Evolutionary conservation across 768 basidiomycete genomes (phyloP).

Genomic region (Hygrocybe punicea): DNA sequence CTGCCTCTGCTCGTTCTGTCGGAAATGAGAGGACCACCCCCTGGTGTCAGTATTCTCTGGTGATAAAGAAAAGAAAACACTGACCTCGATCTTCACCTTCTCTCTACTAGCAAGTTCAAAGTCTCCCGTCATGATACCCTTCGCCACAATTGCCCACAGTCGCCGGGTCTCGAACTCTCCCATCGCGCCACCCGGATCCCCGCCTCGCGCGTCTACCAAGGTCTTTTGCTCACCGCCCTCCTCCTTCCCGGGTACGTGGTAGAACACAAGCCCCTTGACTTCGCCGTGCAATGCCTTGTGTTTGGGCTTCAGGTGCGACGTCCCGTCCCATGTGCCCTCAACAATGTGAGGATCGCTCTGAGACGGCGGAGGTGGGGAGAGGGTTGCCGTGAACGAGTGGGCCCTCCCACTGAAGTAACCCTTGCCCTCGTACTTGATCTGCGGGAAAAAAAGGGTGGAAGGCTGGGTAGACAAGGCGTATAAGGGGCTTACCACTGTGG

Average conservation of each 20-base stretch:
- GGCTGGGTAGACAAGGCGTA: neutral
- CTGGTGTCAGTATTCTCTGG: too few relatives aligned
- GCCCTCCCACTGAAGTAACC: conserved; percentile 94
- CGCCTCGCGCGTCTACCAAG: conserved; percentile 5
- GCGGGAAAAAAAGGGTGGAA: neutral
- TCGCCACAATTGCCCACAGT: conserved; percentile 82
- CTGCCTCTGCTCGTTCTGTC: conserved; percentile 89
- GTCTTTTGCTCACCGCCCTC: conserved; percentile 55
- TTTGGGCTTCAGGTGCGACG: conserved; percentile 14
- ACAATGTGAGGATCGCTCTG: conserved; percentile 38
- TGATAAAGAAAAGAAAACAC: conserved; percentile 13
- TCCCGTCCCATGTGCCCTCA: conserved; percentile 81
- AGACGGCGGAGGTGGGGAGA: conserved; percentile 42
- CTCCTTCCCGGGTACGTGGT: conserved; percentile 75
- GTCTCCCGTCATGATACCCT: conserved; percentile 87
- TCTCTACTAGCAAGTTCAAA: conserved; percentile 88
- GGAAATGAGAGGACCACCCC: neutral
- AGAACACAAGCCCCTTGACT: conserved; percentile 54
- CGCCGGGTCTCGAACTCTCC: conserved; percentile 84
- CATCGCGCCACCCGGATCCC: conserved; percentile 53
- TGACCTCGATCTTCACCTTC: conserved; percentile 88
- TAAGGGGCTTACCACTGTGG: conserved; percentile 23
- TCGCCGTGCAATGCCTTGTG: conserved; percentile 25
- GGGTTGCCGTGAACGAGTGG: conserved; percentile 84
- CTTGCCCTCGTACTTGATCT: conserved; percentile 92